Evolutionary conservation across 2,329 filamentous ascomycete genomes (phyloP).

Genomic region (Aspergillus glaucus): DNA sequence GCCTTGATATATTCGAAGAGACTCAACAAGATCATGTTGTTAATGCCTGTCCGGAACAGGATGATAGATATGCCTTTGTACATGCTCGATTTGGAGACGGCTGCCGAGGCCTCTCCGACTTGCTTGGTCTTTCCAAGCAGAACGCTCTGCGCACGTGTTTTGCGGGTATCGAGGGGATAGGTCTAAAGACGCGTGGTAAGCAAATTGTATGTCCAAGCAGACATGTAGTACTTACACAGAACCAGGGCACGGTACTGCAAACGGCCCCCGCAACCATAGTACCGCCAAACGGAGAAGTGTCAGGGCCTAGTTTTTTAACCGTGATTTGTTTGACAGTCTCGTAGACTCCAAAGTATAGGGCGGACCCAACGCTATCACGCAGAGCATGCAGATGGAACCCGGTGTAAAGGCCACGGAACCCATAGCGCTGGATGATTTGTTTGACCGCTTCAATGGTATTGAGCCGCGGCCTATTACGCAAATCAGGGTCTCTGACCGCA

Average conservation of each 20-base stretch:
- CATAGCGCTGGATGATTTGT: conserved; percentile 39
- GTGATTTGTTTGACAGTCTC: conserved; percentile 43
- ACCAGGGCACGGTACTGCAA: conserved; percentile 43
- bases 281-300: conserved; percentile 38
- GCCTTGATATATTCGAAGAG: conserved; percentile 42
- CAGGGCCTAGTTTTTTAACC: conserved; percentile 38
- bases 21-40: conserved; percentile 45
- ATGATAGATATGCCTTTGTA: conserved; percentile 46
- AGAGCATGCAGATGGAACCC: conserved; percentile 41
- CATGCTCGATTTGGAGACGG: conserved; percentile 38
- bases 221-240: conserved; percentile 31
- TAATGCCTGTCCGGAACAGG: conserved; percentile 39
- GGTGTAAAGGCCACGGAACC: conserved; percentile 40
- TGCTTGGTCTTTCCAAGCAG: conserved; percentile 38
- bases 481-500: conserved; percentile 25
- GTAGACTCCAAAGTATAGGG: conserved; percentile 43
- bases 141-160: conserved; percentile 44
- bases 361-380: conserved; percentile 42
- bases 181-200: conserved; percentile 27
- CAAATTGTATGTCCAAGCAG: neutral
- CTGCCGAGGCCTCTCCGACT: conserved; percentile 34
- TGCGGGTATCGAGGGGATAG: conserved; percentile 43
- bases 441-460: conserved; percentile 37
- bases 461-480: conserved; percentile 35
- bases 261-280: conserved; percentile 41